phyloP scores from a whole-genome alignment of 352 stramenopile species.

The Thalassiosira pacifica region DNA sequence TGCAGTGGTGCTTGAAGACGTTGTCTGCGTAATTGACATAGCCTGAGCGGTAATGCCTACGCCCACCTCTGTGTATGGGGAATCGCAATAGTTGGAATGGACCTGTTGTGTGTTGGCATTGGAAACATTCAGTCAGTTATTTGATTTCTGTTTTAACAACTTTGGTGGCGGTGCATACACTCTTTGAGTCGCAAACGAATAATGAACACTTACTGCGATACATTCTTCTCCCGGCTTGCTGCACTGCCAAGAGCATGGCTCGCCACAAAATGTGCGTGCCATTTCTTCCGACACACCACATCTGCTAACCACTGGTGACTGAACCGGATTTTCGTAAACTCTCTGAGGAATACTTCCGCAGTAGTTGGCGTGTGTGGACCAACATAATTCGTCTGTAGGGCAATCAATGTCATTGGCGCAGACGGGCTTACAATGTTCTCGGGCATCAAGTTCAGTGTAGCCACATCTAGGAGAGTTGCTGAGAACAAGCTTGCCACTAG shows the following conservation, averaged over 20 bases:
- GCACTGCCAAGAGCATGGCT: constrained; percentile 59
- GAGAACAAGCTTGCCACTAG: constrained; percentile 35
- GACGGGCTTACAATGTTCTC: constrained; percentile 49
- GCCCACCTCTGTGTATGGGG: constrained; percentile 21
- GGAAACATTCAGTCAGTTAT: background rate
- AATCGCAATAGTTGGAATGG: constrained; percentile 51
- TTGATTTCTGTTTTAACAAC: constrained; percentile 1
- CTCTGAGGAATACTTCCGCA: constrained; percentile 58
- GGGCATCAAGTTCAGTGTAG: constrained; percentile 53
- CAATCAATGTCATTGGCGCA: constrained; percentile 53
- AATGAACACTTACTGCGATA: constrained; percentile 30
- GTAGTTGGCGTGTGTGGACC: constrained; percentile 60
- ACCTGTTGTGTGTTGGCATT: constrained; percentile 5
- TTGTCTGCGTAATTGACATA: too few relatives aligned
- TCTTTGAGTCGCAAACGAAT: constrained; percentile 3
- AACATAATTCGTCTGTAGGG: constrained; percentile 53
- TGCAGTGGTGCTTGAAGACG: too few relatives aligned
- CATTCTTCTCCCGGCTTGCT: constrained; percentile 47
- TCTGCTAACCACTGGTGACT: constrained; percentile 30
- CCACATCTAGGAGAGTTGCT: constrained; percentile 44
- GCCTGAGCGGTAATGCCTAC: too few relatives aligned
- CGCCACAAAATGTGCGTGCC: constrained; percentile 60
- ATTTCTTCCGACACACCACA: constrained; percentile 53
- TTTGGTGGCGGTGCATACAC: background rate
- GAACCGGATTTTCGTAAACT: constrained; percentile 40